These are phyloP conservation scores for Tricholoma saponaceum DNA, from an alignment of 768 basidiomycete species.

Conservation along the genomic window DNA sequence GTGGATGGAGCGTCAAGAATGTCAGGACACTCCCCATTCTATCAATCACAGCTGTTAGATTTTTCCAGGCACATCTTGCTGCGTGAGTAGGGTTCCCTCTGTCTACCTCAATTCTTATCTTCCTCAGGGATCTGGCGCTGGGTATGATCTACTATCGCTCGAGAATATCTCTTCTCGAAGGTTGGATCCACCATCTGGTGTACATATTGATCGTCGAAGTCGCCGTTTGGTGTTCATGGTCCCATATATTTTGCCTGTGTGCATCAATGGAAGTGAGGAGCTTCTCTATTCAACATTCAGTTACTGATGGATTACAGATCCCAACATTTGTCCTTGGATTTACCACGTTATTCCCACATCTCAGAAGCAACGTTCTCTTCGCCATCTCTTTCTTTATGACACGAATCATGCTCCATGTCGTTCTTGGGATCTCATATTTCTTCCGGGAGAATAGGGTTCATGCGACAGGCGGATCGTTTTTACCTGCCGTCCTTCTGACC, in stretches of 20 bases:
- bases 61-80: conserved; percentile 16
- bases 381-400: conserved; percentile 46
- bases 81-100: neutral
- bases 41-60: conserved; percentile 5
- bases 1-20: conserved; percentile 10
- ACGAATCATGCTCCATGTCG: conserved; percentile 43
- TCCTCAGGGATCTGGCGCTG: conserved; percentile 36
- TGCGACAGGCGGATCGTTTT: conserved; percentile 27
- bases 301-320: conserved; percentile 24
- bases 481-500: conserved; percentile 36
- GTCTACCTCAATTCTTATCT: conserved; percentile 28
- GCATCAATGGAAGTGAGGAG: conserved; percentile 20
- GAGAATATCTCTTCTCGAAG: conserved; percentile 42
- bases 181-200: conserved; percentile 43
- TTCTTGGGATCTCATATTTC: conserved; percentile 29
- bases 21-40: conserved; percentile 6
- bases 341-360: conserved; percentile 36
- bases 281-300: conserved; percentile 27
- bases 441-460: conserved; percentile 22
- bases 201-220: conserved; percentile 25
- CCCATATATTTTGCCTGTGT: conserved; percentile 1
- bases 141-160: conserved; percentile 26
- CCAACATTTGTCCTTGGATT: conserved; percentile 52
- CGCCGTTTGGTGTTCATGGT: neutral
- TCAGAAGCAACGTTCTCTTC: conserved; percentile 49